Evolutionary conservation across 352 stramenopile genomes (phyloP), one percentile per base, ranked within the genome.

Genomic region (Phytophthora fragariae): DNA sequence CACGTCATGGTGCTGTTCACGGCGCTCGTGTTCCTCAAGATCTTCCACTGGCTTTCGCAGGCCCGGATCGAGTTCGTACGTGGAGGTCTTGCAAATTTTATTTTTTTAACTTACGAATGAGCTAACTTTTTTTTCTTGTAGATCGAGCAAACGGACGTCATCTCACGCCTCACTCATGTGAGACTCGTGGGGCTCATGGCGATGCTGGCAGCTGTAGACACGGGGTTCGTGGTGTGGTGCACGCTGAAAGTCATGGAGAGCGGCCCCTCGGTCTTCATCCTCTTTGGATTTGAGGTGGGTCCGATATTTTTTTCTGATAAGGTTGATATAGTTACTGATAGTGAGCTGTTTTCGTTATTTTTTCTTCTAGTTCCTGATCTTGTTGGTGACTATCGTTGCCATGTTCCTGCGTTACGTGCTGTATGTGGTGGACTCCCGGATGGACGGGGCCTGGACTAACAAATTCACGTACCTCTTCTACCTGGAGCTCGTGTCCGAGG

Each of bases 281-380:
- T 99, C 3, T 99, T 99, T 79, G 96, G 90, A 50, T 99, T 99
- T 75, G 98, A 99, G 79, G 83, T 91, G 61, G 14, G 19, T 21
- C 17, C 50, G 57, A 33, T 27, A 19, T 8, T 17, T 47, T 64
- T 17, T 35, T 33, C 29, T 50, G 24, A 50, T 41, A 10, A 41
- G 35, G 17, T 33, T n/a, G 11, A 15, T 24, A n/a, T 17, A 52
- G 5, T 27, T 27, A 21, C 58, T 73, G 46, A 77, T 31, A n/a
- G 5, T 8, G 35, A 41, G 10, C 35, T 41, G 35, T 9, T 14
- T 41, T 41, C 14, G 1, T 56, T 14, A 31, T 68, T 55, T 52
- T 57, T 37, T 50, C 31, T 60, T 59, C 11, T 67, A 91, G 88
- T 98, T 97, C 64, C 79, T 98, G 9, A 98, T 99, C 55, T 79